Evolutionary conservation across 306 rosid species (phyloP), one percentile per base, ranked within the genome.

Genomic region (Malus sylvestris): DNA sequence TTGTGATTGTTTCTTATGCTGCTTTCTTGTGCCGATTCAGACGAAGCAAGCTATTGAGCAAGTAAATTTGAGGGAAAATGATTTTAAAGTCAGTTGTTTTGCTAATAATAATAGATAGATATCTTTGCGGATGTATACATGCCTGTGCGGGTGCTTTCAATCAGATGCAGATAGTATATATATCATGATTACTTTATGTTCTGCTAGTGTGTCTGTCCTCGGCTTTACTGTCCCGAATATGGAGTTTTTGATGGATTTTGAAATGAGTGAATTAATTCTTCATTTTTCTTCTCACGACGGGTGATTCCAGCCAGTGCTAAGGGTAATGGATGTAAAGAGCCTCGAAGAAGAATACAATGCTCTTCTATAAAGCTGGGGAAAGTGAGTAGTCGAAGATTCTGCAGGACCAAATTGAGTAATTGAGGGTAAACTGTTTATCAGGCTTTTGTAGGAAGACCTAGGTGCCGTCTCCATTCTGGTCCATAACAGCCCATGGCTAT

Each of bases 311-410:
- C 89, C 88, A 52, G 93, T 84, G 83, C 79, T 90, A 64, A 85
- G 82, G 80, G 87, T 71, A 55, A 86, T 87, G 84, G 91, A 87
- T 77, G 51, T 83, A 77, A 74, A 85, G 52, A 81, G 86, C 61
- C 82, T 92, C 85, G 91, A 90, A 85, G 92, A 87, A 78, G 97
- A 90, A 82, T 86, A 79, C 84, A 78, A 84, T 25, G 93, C 88
- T 67, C 86, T 95, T 77, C 66, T 84, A 78, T 83, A 85, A 80
- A 80, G 89, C 84, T 35, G 92, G 91, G 73, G 96, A 88, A 88
- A 80, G 85, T 14, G 92, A 89, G 73, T 92, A 87, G 82, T 83
- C 88, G 80, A 86, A 79, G 75, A 86, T 93, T 79, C 86, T 90
- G 70, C 89, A 83, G 77, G 85, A 82, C 75, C 92, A 86, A 87